Percentiles rank a stretch among this genome's conserved stretches.
phyloP scores from a whole-genome alignment of 2,329 filamentous ascomycete genomes.

The Teratosphaeria zuluensis region DNA sequence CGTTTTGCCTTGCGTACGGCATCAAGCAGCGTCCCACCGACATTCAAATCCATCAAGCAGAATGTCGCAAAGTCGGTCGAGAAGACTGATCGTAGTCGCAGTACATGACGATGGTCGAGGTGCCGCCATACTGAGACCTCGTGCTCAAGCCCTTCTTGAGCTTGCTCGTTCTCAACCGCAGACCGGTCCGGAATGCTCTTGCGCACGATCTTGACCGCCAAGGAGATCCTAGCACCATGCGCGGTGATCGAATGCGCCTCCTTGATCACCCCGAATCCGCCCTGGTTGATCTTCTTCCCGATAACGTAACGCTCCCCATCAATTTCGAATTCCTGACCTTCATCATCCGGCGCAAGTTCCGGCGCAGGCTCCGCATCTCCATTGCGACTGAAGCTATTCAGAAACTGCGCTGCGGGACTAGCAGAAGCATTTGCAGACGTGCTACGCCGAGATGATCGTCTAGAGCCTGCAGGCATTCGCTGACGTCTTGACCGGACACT shows the following conservation, averaged over 20 bases:
- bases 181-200: constrained; percentile 46
- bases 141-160: constrained; percentile 59
- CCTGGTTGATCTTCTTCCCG: constrained; percentile 55
- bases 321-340: constrained; percentile 56
- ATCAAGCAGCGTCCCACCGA: constrained; percentile 56
- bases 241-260: constrained; percentile 53
- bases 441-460: constrained; percentile 1
- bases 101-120: constrained; percentile 51
- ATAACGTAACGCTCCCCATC: constrained; percentile 51
- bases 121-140: constrained; percentile 60
- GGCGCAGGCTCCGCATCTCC: constrained; percentile 13
- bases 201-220: constrained; percentile 59
- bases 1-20: constrained; percentile 46
- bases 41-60: constrained; percentile 55
- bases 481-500: constrained; percentile 19
- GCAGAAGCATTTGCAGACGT: constrained; percentile 14
- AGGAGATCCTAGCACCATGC: constrained; percentile 41
- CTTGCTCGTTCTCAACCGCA: constrained; percentile 54
- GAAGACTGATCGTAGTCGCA: constrained; percentile 54
- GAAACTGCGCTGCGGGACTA: constrained; percentile 25
- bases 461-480: constrained; percentile 7
- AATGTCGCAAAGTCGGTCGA: constrained; percentile 60
- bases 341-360: constrained; percentile 49
- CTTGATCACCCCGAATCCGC: constrained; percentile 58
- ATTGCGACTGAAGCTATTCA: constrained; percentile 17